A percentile compares a stretch with the other conserved stretches of the same genome.
phyloP scores from a whole-genome alignment of 768 basidiomycete species.

The Leccinum rimulosum region DNA sequence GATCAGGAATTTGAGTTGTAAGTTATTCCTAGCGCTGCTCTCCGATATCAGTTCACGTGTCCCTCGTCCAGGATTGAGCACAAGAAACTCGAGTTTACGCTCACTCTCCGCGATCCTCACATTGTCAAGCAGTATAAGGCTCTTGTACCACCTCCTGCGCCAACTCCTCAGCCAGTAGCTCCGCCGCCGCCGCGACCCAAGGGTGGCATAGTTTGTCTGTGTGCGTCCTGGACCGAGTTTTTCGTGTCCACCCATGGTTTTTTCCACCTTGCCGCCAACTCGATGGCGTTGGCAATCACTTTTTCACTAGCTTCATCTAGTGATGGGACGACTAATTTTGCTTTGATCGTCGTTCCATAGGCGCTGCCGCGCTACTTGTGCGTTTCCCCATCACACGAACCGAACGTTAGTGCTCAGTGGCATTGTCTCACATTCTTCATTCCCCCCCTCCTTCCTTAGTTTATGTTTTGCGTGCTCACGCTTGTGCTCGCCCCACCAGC shows the following conservation, averaged over 20 bases:
- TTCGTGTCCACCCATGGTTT: constrained; percentile 39
- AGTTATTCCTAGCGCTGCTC: constrained; percentile 27
- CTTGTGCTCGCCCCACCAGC: constrained; percentile 39
- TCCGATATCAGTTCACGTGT: background rate
- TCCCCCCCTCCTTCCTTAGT: constrained; percentile 16
- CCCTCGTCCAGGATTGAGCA: constrained; percentile 69
- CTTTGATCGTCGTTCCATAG: constrained; percentile 29
- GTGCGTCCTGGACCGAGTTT: constrained; percentile 8
- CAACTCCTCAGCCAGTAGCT: constrained; percentile 34
- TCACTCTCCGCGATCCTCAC: constrained; percentile 84
- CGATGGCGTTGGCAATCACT: constrained; percentile 68
- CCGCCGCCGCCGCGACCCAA: constrained; percentile 53
- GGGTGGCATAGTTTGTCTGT: constrained; percentile 41
- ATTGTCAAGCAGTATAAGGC: constrained; percentile 76
- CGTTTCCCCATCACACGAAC: constrained; percentile 40
- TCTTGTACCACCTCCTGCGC: constrained; percentile 48
- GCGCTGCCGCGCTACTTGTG: constrained; percentile 62
- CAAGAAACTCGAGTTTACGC: constrained; percentile 91
- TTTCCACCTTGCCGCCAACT: constrained; percentile 73
- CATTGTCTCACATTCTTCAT: too few species aligned
- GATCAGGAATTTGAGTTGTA: constrained; percentile 92
- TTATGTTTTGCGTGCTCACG: background rate
- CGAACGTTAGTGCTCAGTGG: constrained; percentile 65
- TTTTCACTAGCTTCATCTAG: background rate
- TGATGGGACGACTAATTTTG: constrained; percentile 6